Evolutionary conservation across 176 grass and related monocot genomes (phyloP), one percentile per base, ranked within the genome.

Genomic region (Aegilops sharonensis): DNA sequence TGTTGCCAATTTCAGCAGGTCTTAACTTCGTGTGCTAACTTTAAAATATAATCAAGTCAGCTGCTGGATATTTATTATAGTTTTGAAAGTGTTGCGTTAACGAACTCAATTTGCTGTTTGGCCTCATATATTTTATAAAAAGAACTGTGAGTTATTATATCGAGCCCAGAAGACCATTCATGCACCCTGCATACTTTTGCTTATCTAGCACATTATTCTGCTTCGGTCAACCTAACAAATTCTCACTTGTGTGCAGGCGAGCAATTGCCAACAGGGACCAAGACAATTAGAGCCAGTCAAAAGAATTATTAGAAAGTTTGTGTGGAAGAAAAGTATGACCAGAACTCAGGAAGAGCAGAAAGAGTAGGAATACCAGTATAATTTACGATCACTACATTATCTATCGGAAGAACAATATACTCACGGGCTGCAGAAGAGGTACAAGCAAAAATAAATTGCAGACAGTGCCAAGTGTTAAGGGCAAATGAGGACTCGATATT

Each of bases 141-240:
- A 15, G 5, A 52, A 57, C 54, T 57, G 6, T 21, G 54, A 57
- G 18, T 57, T 57, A 57, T 57, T 57, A 57, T 57, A 21, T 57
- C 54, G 2, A 57, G 54, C 54, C 18, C 18, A 57, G 54, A 57
- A 57, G 54, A 57, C 18, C 18, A 57, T 57, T 57, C 54, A 57
- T 57, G 18, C 54, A 57, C 18, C 54, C 6, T 57, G 7, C 48
- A 57, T 32, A 61, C 36, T 21, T 81, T 31, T 32, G 25, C 17
- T 50, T 52, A 81, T 81, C 18, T 81, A n/a, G 39, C 79, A 68
- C 42, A 54, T 68, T 67, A 57, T 39, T 85, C 67, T 59, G 64
- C 45, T 63, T 18, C 0, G 11, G 8, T 37, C 9, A 29, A 52
- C 36, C 40, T 70, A 29, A 39, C 59, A 10, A 47, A 52, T 37